Evolutionary conservation across 352 stramenopile species (phyloP), one percentile per base, ranked within the genome.

Genomic region (Globisporangium radiosum): DNA sequence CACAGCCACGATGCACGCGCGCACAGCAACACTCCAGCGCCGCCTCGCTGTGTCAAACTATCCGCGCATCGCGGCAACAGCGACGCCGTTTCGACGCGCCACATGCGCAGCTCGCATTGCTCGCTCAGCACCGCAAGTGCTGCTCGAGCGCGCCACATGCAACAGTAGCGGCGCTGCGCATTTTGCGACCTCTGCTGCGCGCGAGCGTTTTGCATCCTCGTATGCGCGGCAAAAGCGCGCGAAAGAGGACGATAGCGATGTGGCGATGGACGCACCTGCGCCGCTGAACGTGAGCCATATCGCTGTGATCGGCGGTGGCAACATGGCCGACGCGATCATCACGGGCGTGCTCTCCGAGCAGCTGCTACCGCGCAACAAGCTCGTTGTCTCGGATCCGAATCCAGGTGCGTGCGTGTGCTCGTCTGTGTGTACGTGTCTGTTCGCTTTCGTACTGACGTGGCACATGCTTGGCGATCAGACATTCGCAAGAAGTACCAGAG

Each of bases 281-380:
- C 15, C 71, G 51, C 66, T 93, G 15, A 55, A 73, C 5, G 64
- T 93, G 42, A 64, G 62, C 37, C 76, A 77, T 15, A 70, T 94
- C 53, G 78, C 83, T 0, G 78, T 96, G 39, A 88, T 96, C 47
- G 88, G 88, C 43, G 88, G 88, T 14, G 88, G 88, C 51, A 95
- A 96, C 64, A 96, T 96, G 88, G 84, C 85, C 33, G 87, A 96
- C 53, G 88, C 88, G 14, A 88, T 96, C 45, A 77, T 96, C 64
- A 90, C 78, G 38, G 85, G 83, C 19, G 69, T 96, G 37, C 64
- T 92, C 15, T 76, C 70, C 1, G 72, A 93, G 59, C 75, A 88
- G 6, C 70, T 93, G 14, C 68, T 93, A 40, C 61, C 72, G 5
- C 78, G 66, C 38, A 63, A 70, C 17, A 89, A 92, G 60, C 73